These are phyloP conservation scores for Drechslerella dactyloides DNA, from an alignment of 2,329 filamentous ascomycete species.

Conservation along the genomic window DNA sequence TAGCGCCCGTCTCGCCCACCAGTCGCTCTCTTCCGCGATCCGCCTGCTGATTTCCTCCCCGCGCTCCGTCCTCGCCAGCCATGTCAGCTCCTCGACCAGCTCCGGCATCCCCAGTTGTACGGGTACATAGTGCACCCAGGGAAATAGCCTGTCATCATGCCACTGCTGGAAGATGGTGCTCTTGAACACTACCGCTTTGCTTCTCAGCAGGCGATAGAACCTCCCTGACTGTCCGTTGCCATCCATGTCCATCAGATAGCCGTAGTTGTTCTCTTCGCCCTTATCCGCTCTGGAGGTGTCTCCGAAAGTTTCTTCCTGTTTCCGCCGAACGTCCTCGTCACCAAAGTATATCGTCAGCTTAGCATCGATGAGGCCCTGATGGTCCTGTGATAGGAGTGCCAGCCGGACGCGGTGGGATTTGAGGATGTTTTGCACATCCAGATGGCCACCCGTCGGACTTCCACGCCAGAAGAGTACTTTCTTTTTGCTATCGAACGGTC, in stretches of 20 bases:
- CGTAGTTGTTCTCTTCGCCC: constrained; percentile 13
- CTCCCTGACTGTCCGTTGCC: constrained; percentile 66
- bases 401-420: constrained; percentile 63
- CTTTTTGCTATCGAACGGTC: constrained; percentile 62
- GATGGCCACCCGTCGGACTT: constrained; percentile 62
- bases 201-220: constrained; percentile 63
- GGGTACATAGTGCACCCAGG: constrained; percentile 67
- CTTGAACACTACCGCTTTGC: constrained; percentile 62
- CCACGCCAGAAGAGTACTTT: constrained; percentile 67
- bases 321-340: background rate
- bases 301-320: constrained; percentile 10
- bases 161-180: constrained; percentile 65
- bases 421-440: constrained; percentile 58
- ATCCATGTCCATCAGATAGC: constrained; percentile 62
- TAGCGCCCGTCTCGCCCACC: constrained; percentile 65
- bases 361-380: constrained; percentile 19
- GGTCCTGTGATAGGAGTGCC: constrained; percentile 52
- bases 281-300: constrained; percentile 7
- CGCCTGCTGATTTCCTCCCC: constrained; percentile 62
- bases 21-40: constrained; percentile 64
- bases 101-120: constrained; percentile 63
- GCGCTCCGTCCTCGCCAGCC: constrained; percentile 59
- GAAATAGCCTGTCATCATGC: constrained; percentile 66
- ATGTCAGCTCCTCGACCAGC: constrained; percentile 63
- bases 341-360: constrained; percentile 21